Base-by-base conservation (phyloP, 2,329 filamentous ascomycete species). In the Diaporthe sp. region DNA sequence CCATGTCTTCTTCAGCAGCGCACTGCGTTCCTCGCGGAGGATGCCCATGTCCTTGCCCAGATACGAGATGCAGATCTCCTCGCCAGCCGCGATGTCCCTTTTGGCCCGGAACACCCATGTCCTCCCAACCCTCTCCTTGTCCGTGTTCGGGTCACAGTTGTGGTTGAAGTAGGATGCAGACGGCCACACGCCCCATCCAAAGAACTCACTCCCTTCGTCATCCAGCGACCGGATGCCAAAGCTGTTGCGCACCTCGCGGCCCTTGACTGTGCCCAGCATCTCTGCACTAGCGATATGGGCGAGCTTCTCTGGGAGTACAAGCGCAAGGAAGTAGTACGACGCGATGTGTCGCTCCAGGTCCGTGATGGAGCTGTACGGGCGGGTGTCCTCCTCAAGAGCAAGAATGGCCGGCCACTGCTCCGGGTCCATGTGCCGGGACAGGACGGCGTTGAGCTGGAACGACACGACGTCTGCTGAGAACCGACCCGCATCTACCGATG, bases 191-290 rank as follows among this genome's bases (percentile, higher is more conserved):
- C 75, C 75, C 39, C 58, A 76, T 6, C 75, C 75, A 9, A 76
- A 76, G 61, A 76, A 76, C 70, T 76, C 75, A 7, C 73, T 73
- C 15, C 75, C 75, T 8, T 63, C 75, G 37, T 76, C 73, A 13
- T 76, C 75, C 28, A 76, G 63, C 7, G 75, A 76, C 25, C 75
- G 73, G 31, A 76, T 76, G 31, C 75, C 75, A 8, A 76, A 76
- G 63, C 75, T 76, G 49, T 76, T 76, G 39, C 75, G 75, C 17
- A 76, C 75, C 44, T 76, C 75, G 6, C 70, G 63, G 6, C 44
- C 28, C 47, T 76, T 76, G 55, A 65, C 15, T 0, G 73, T 72
- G 20, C 63, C 47, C 17, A 76, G 47, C 20, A 74, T 73, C 22
- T 75, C 55, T 12, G 63, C 49, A 13, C 28, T 75, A 2, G 53